These are phyloP conservation scores for Agrostemma githago DNA, from an alignment of 148 eudicot genomes.

Conservation along the genomic window DNA sequence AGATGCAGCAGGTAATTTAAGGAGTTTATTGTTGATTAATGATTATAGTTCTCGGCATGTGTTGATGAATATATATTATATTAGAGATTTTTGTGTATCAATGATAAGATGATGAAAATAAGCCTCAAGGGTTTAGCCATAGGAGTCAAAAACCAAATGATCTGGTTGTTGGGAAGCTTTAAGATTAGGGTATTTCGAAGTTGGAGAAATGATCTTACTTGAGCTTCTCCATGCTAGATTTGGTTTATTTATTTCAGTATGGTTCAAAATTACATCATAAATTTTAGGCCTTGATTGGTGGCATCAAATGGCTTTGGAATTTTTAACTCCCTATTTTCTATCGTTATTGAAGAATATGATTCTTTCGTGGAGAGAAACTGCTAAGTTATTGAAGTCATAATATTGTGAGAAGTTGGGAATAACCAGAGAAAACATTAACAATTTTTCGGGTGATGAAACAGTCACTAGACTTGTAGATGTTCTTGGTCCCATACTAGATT, in stretches of 20 bases:
- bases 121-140: neutral
- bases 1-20: slow-evolving; percentile 81
- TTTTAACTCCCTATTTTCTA: no score
- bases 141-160: neutral
- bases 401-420: neutral
- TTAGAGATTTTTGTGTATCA: neutral
- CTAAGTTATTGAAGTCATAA: neutral
- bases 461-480: neutral
- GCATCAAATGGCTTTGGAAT: neutral
- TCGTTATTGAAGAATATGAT: neutral
- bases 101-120: neutral
- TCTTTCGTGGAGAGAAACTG: neutral
- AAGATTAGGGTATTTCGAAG: neutral
- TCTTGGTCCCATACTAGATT: neutral
- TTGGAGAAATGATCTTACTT: neutral
- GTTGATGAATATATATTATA: neutral
- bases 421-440: neutral
- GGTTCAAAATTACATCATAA: neutral
- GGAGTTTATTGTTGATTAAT: slow-evolving; percentile 6
- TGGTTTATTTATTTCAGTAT: no score
- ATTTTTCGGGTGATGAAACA: neutral
- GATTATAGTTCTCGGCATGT: slow-evolving; percentile 1
- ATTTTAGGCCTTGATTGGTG: no score
- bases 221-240: neutral
- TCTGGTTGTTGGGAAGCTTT: neutral